Evolutionary conservation across 2,329 filamentous ascomycete species (phyloP).

Genomic region (Cercospora sojina): DNA sequence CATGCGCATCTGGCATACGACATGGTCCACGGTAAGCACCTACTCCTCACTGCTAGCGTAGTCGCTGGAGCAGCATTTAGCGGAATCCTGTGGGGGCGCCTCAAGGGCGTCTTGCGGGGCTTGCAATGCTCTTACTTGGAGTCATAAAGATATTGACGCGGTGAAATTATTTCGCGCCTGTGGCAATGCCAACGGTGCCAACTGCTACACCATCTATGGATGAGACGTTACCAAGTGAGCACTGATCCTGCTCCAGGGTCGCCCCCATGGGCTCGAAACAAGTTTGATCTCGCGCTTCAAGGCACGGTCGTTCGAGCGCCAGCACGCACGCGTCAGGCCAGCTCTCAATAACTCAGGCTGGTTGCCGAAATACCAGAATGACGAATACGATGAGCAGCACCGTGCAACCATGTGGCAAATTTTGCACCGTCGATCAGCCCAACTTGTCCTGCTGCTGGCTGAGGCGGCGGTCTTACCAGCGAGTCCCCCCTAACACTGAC

Average conservation of each 20-base stretch:
- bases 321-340: too few relatives aligned
- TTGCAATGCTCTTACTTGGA: neutral
- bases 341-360: too few relatives aligned
- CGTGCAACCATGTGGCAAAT: neutral
- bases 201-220: neutral
- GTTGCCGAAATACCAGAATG: neutral
- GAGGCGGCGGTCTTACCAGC: neutral
- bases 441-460: neutral
- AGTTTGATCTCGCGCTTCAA: neutral
- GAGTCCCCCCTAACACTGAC: neutral
- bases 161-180: neutral
- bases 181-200: neutral
- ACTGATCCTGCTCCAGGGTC: neutral
- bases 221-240: neutral
- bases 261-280: neutral
- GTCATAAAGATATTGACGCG: neutral
- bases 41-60: neutral
- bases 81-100: neutral
- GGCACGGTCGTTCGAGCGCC: neutral
- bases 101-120: neutral
- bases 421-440: neutral
- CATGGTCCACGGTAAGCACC: neutral
- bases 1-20: neutral
- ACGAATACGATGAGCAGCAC: neutral
- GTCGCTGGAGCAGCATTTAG: neutral